Conservation (phyloP, 2,329 filamentous ascomycete species). For the Pezicula neosporulosa region DNA sequence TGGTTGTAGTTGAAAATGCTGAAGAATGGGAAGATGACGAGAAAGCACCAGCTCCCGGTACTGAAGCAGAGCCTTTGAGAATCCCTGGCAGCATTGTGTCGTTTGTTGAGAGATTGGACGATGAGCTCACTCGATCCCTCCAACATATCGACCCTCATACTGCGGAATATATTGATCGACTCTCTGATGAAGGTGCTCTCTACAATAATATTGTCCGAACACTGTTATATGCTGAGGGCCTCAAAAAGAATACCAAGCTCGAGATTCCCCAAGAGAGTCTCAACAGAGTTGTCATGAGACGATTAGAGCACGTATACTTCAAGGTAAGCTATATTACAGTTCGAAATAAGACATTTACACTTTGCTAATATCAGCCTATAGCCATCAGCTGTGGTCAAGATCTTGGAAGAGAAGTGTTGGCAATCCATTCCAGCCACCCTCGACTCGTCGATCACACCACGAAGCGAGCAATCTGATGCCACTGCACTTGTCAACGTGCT, state of each 20-base stretch:
- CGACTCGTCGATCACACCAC: slow-evolving; percentile 79
- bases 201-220: slow-evolving; percentile 92
- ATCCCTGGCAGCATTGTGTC: slow-evolving; percentile 93
- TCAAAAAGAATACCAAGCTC: slow-evolving; percentile 67
- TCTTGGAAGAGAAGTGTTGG: slow-evolving; percentile 93
- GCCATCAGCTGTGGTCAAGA: slow-evolving; percentile 88
- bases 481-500: slow-evolving; percentile 76
- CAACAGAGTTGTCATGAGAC: slow-evolving; percentile 90
- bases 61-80: slow-evolving; percentile 73
- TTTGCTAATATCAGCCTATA: slow-evolving; percentile 28
- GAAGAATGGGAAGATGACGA: slow-evolving; percentile 99
- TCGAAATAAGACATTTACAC: slow-evolving; percentile 14
- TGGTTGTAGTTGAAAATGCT: slow-evolving; percentile 84
- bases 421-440: slow-evolving; percentile 67
- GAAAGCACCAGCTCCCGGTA: slow-evolving; percentile 72
- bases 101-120: slow-evolving; percentile 90
- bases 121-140: slow-evolving; percentile 94
- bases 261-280: slow-evolving; percentile 80
- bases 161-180: slow-evolving; percentile 94
- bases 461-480: slow-evolving; percentile 64
- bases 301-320: slow-evolving; percentile 97
- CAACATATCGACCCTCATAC: slow-evolving; percentile 98
- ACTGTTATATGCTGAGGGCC: slow-evolving; percentile 81
- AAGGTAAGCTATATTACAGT: slow-evolving; percentile 54
- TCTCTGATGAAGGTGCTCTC: slow-evolving; percentile 84